These are phyloP conservation scores for Microcera coccophila DNA, from an alignment of 2,329 filamentous ascomycete genomes.

Conservation along the genomic window DNA sequence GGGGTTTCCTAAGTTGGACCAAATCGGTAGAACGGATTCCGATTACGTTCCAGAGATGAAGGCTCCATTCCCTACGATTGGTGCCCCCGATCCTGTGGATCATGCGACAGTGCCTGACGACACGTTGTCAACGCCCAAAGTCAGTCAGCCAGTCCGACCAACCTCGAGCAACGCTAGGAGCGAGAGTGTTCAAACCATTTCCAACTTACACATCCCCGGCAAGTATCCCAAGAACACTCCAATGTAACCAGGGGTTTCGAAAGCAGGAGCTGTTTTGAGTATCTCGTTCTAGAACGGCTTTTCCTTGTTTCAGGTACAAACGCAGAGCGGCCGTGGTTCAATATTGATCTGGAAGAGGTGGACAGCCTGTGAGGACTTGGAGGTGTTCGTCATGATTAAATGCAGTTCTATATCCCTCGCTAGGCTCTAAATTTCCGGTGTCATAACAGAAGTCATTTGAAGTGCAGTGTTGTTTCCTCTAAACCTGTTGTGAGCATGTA, in stretches of 20 bases:
- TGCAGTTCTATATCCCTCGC: slow-evolving; percentile 18
- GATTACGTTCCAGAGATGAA: slow-evolving; percentile 1
- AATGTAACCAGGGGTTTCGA: slow-evolving; percentile 39
- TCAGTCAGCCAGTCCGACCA: slow-evolving; percentile 27
- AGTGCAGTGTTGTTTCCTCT: too few relatives aligned
- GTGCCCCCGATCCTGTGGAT: slow-evolving; percentile 15
- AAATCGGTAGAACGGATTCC: neutral
- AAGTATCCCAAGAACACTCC: slow-evolving; percentile 54
- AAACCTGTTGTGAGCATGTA: too few relatives aligned
- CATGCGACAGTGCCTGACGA: too few relatives aligned
- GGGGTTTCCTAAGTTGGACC: slow-evolving; percentile 21
- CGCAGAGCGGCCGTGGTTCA: neutral
- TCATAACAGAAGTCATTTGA: too few relatives aligned
- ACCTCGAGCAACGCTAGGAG: slow-evolving; percentile 28
- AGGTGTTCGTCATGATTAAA: slow-evolving; percentile 20
- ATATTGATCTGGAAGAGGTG: neutral
- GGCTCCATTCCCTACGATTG: slow-evolving; percentile 1
- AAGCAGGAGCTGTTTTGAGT: slow-evolving; percentile 7
- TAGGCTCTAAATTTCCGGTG: slow-evolving; percentile 11
- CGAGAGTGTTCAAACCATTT: slow-evolving; percentile 53
- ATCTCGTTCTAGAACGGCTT: slow-evolving; percentile 8
- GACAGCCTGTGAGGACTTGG: neutral
- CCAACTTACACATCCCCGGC: slow-evolving; percentile 66
- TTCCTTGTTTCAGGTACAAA: slow-evolving; percentile 9
- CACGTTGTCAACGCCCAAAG: too few relatives aligned